Evolutionary conservation across 164 flowering plant genomes (phyloP), one percentile per base, ranked within the genome.

Genomic region (Stephania japonica): DNA sequence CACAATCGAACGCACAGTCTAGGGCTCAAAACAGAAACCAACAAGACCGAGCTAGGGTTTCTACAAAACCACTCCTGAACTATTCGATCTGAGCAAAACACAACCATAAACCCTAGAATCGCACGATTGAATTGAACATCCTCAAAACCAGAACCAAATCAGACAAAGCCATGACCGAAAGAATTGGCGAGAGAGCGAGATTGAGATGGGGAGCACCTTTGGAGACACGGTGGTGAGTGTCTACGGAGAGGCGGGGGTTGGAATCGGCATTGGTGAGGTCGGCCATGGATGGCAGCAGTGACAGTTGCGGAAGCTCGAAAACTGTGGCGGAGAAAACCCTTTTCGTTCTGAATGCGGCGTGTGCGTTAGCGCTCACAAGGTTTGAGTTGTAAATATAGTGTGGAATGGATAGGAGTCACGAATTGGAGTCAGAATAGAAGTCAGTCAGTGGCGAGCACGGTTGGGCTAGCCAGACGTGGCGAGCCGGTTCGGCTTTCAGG

Each of bases 181-280:
- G n/a, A 59, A 24, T 7, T 0, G 64, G 23, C 18, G 62, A 19
- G 21, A n/a, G n/a, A 59, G 21, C 64, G 16, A 59, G 21, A n/a
- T 49, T 26, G 53, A 61, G 32, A 70, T 38, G 67, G 26, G 38
- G 63, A 65, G 66, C 71, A 90, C 92, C 94, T 83, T 84, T 87
- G 86, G 88, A 72, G 85, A 85, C 78, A 81, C 79, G 91, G 62
- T 27, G 78, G 27, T 83, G 84, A 73, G 89, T 65, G 76, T 78
- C 49, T 69, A 78, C 69, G 65, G 90, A 76, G 79, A 86, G 83
- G 72, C 65, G 71, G 21, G 32, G 56, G 70, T 65, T 76, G 50
- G 77, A 38, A 38, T 73, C 83, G 65, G 76, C 80, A 79, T 77
- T 79, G 77, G 47, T 77, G 43, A 68, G 43, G 21, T 73, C 78